Conservation (phyloP, 2,329 filamentous ascomycete species). For the Teratosphaeria zuluensis region DNA sequence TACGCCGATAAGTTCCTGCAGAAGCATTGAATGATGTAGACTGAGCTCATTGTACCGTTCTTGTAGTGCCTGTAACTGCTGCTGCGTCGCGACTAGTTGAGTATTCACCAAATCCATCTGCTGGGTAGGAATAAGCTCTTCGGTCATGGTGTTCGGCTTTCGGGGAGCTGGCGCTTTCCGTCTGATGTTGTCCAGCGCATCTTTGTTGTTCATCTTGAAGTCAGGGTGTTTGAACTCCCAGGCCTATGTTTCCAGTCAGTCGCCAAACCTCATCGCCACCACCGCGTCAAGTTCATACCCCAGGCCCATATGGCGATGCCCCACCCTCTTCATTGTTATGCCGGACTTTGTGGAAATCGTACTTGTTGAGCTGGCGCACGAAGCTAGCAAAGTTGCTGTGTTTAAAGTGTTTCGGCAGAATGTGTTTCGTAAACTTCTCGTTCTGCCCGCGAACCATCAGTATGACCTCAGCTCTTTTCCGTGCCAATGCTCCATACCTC, state of each 20-base stretch:
- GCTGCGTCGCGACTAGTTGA: slow-evolving; percentile 79
- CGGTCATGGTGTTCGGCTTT: slow-evolving; percentile 56
- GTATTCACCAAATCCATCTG: slow-evolving; percentile 84
- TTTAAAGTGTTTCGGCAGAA: slow-evolving; percentile 97
- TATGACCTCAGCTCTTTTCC: not conserved
- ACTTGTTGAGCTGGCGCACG: slow-evolving; percentile 57
- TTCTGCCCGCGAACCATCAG: slow-evolving; percentile 49
- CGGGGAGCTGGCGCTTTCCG: slow-evolving; percentile 87
- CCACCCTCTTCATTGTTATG: slow-evolving; percentile 81
- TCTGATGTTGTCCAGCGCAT: slow-evolving; percentile 91
- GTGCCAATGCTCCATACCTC: slow-evolving; percentile 54
- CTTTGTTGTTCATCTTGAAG: slow-evolving; percentile 91
- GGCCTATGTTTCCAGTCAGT: slow-evolving; percentile 43
- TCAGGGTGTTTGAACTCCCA: slow-evolving; percentile 98
- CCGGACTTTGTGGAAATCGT: slow-evolving; percentile 87
- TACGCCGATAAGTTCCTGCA: slow-evolving; percentile 54
- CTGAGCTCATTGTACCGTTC: slow-evolving; percentile 73
- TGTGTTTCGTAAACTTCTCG: slow-evolving; percentile 95
- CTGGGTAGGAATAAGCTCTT: slow-evolving; percentile 69
- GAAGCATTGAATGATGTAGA: slow-evolving; percentile 53
- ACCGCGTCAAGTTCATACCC: slow-evolving; percentile 43
- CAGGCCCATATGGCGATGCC: slow-evolving; percentile 69
- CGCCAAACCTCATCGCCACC: slow-evolving; percentile 16
- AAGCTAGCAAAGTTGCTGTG: slow-evolving; percentile 78
- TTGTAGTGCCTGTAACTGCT: slow-evolving; percentile 80